phyloP scores from a whole-genome alignment of 192 early-diverging fungal species.

The Coemansia furcata region DNA sequence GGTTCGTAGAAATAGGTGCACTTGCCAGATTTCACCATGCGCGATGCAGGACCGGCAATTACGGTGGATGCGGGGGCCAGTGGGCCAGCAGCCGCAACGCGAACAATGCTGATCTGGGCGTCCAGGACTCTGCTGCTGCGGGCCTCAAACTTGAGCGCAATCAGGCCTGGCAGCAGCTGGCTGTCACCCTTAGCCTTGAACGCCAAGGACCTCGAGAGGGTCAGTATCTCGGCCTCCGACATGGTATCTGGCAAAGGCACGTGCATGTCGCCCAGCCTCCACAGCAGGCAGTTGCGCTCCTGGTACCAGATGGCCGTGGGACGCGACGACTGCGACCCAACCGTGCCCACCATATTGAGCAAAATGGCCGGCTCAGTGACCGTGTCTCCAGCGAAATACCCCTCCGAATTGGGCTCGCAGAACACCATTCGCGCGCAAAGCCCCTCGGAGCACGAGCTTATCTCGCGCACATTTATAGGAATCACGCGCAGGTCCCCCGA shows the following conservation, averaged over 20 bases:
- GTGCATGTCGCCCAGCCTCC: slow-evolving; percentile 30
- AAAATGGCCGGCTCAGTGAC: slow-evolving; percentile 22
- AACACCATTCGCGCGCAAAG: slow-evolving; percentile 26
- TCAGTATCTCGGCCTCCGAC: neutral
- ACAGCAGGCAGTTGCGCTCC: slow-evolving; percentile 41
- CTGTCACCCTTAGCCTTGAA: slow-evolving; percentile 23
- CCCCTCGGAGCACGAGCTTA: neutral
- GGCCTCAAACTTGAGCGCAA: slow-evolving; percentile 38
- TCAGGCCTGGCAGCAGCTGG: neutral
- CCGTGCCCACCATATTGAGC: slow-evolving; percentile 29
- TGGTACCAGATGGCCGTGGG: slow-evolving; percentile 43
- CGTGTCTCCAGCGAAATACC: slow-evolving; percentile 24
- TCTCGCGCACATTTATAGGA: slow-evolving; percentile 12
- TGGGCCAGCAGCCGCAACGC: slow-evolving; percentile 18
- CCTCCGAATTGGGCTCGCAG: slow-evolving; percentile 26
- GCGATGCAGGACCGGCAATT: slow-evolving; percentile 12
- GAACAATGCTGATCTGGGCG: slow-evolving; percentile 13
- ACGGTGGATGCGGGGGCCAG: neutral
- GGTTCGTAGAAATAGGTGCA: slow-evolving; percentile 24
- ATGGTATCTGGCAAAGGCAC: slow-evolving; percentile 8
- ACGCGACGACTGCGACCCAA: slow-evolving; percentile 33
- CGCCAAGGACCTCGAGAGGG: slow-evolving; percentile 12
- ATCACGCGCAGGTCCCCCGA: slow-evolving; percentile 1
- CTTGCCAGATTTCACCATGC: slow-evolving; percentile 35
- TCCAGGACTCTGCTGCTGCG: slow-evolving; percentile 13